Evolutionary conservation across 2,329 filamentous ascomycete genomes (phyloP).

Genomic region (Dothidotthia symphoricarpi): DNA sequence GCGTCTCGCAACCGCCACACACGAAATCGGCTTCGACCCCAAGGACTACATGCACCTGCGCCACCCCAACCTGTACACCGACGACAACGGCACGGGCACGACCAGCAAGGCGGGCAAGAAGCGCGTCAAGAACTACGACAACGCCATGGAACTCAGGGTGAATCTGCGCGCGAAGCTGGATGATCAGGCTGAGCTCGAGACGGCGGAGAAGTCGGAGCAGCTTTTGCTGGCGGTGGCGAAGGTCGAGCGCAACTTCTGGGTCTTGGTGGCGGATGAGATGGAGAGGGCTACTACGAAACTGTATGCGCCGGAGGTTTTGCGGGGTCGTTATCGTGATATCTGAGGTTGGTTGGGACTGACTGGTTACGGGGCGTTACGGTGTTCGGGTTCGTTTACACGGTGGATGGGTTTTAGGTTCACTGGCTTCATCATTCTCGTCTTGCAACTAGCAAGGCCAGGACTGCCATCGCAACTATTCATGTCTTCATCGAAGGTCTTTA

Average conservation of each 20-base stretch:
- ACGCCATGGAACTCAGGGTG: conserved; percentile 21
- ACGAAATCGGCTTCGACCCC: conserved; percentile 33
- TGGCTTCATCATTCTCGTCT: too few relatives aligned
- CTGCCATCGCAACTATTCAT: too few relatives aligned
- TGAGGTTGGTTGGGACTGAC: too few relatives aligned
- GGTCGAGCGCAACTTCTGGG: conserved; percentile 34
- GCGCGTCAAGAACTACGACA: conserved; percentile 23
- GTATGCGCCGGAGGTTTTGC: conserved; percentile 20
- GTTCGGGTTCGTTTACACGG: neutral
- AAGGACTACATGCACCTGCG: conserved; percentile 37
- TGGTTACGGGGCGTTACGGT: too few relatives aligned
- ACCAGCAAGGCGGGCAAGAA: conserved; percentile 19
- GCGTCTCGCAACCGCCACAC: conserved; percentile 16
- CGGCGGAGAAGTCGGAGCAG: conserved; percentile 18
- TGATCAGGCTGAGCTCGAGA: conserved; percentile 16
- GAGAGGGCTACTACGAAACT: conserved; percentile 25
- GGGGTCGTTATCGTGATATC: conserved; percentile 18
- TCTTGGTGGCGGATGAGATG: conserved; percentile 32
- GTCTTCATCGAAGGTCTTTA: too few relatives aligned
- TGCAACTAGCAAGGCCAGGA: too few relatives aligned
- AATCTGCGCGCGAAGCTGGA: conserved; percentile 19
- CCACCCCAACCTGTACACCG: conserved; percentile 13
- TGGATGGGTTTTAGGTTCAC: too few relatives aligned
- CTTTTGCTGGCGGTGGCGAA: conserved; percentile 31
- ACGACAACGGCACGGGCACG: conserved; percentile 1